Conservation (phyloP, 1,139 yeast species). For the Lodderomyces margitis region DNA sequence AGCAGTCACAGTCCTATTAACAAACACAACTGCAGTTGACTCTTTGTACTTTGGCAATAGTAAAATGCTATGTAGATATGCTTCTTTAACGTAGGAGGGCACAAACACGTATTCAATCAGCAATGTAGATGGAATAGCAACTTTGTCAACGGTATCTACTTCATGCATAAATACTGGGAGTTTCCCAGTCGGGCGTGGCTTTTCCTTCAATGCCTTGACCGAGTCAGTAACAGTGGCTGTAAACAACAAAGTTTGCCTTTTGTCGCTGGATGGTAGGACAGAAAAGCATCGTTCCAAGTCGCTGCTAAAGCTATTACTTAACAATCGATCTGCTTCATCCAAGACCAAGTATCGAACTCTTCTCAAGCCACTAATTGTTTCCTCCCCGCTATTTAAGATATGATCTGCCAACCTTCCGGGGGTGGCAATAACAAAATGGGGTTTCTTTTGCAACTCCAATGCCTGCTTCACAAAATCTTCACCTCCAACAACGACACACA, state of each 20-base stretch:
- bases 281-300: slow-evolving; percentile 74
- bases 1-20: slow-evolving; percentile 86
- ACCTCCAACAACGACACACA: slow-evolving; percentile 88
- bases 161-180: slow-evolving; percentile 77
- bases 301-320: slow-evolving; percentile 79
- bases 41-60: slow-evolving; percentile 60
- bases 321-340: slow-evolving; percentile 93
- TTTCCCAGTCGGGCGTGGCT: slow-evolving; percentile 59
- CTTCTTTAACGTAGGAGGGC: slow-evolving; percentile 89
- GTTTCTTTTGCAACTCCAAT: slow-evolving; percentile 72
- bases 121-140: slow-evolving; percentile 79
- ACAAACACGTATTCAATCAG: slow-evolving; percentile 52
- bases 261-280: slow-evolving; percentile 64
- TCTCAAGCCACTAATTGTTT: slow-evolving; percentile 74
- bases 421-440: slow-evolving; percentile 94
- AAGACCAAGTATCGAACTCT: slow-evolving; percentile 78
- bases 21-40: slow-evolving; percentile 80
- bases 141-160: slow-evolving; percentile 65
- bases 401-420: slow-evolving; percentile 98
- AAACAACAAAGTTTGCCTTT: slow-evolving; percentile 83
- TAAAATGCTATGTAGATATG: slow-evolving; percentile 71
- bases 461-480: slow-evolving; percentile 90
- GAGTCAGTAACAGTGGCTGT: slow-evolving; percentile 97
- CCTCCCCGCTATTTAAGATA: slow-evolving; percentile 84
- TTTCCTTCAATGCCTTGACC: slow-evolving; percentile 74